A percentile compares a stretch with the other conserved stretches of the same genome.
phyloP scores from a whole-genome alignment of 495 filamentous ascomycete genomes.

The Neurospora cerealis region DNA sequence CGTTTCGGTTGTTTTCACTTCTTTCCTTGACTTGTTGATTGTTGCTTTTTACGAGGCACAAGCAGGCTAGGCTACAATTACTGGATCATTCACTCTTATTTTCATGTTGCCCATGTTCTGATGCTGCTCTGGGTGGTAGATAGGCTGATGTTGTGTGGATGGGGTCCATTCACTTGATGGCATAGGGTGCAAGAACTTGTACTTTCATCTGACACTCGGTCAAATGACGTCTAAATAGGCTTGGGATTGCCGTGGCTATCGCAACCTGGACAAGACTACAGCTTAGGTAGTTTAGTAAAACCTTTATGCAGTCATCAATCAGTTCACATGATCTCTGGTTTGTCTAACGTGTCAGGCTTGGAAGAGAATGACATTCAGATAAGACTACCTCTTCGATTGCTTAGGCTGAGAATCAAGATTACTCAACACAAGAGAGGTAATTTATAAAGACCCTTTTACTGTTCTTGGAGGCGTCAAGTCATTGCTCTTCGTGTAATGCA shows the following conservation, averaged over 20 bases:
- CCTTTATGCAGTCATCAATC: neutral
- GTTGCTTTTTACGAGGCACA: neutral
- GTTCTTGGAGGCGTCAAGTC: too few relatives aligned
- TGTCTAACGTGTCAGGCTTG: neutral
- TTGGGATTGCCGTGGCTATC: neutral
- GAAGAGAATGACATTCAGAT: neutral
- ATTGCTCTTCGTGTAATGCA: neutral
- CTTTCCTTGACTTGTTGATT: neutral
- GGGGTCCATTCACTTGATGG: neutral
- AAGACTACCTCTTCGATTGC: too few relatives aligned
- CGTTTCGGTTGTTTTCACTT: neutral
- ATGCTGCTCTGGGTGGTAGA: neutral
- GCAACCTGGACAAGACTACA: neutral
- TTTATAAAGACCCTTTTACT: too few relatives aligned
- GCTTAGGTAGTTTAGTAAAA: neutral
- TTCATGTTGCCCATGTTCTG: neutral
- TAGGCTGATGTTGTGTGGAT: neutral
- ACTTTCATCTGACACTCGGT: neutral
- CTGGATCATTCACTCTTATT: neutral
- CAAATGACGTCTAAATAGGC: neutral
- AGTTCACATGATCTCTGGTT: neutral
- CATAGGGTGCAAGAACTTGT: neutral
- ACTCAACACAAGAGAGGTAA: too few relatives aligned
- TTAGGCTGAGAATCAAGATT: too few relatives aligned
- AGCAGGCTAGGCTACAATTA: neutral